Base-by-base conservation (phyloP, 2,329 filamentous ascomycete genomes). In the Fusarium dlaminii region DNA sequence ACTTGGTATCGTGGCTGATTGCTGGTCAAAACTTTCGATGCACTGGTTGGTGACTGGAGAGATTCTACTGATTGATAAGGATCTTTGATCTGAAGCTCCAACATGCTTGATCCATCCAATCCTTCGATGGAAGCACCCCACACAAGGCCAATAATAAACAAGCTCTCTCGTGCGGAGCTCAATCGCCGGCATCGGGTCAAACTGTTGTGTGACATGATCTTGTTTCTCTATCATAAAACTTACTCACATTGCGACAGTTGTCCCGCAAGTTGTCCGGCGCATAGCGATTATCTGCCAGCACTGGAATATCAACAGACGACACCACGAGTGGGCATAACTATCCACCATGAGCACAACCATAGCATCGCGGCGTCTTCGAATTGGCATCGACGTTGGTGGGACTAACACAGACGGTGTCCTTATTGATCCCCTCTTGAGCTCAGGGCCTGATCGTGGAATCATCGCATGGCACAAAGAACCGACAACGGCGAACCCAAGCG, bases 341-440 rank as follows among this genome's bases (percentile, higher is more conserved):
- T 42, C 30, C 36, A 61, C 30, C 20, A 79, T 72, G 62, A 70
- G 56, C 59, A 18, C 60, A 52, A 46, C 37, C 8, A 22, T 27
- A 22, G 13, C 20, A 63, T 36, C 68, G n/a, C 70, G 72, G 36
- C 73, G 75, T 37, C 78, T 85, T 15, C 83, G 84, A 58, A 84
- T 86, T 39, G 85, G 85, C 52, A 83, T 86, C 46, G 85, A 86
- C 60, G 85, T 86, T 10, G 85, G 85, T 52, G 86, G 86, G 32
- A 89, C 87, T 52, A 89, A 88, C 72, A 89, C 87, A 12, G 87
- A 89, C 63, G 86, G 86, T 18, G 86, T 87, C 30, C 80, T 88
- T 24, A 80, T 89, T 22, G 85, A 89, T 66, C 85, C 83, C 6
- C 70, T 80, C 15, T 77, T 80, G 34, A 77, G 80, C 1, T 79